These are phyloP conservation scores for Fusarium luffae DNA, from an alignment of 2,329 filamentous ascomycete genomes.

Conservation along the genomic window DNA sequence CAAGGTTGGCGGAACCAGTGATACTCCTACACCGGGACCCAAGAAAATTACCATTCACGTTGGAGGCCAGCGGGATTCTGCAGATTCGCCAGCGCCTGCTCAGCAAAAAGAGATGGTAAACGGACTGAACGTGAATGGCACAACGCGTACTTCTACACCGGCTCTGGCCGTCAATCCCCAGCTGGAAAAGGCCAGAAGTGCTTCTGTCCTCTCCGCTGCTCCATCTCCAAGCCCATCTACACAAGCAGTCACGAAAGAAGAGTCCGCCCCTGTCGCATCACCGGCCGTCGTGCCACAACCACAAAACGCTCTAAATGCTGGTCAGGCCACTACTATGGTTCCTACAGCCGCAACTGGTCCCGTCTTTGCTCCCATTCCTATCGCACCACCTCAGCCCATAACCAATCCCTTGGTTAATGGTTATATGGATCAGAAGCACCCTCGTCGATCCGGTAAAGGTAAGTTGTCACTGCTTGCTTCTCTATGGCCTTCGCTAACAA, in stretches of 20 bases:
- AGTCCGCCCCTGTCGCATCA: constrained; percentile 43
- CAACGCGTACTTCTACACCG: constrained; percentile 33
- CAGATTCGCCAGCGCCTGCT: constrained; percentile 60
- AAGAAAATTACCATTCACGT: constrained; percentile 80
- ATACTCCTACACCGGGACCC: constrained; percentile 55
- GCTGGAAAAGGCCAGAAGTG: constrained; percentile 56
- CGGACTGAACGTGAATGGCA: constrained; percentile 38
- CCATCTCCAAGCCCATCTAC: constrained; percentile 60
- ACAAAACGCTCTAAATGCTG: constrained; percentile 24
- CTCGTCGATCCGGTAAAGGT: constrained; percentile 59
- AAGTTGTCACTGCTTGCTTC: not conserved
- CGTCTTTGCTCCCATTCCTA: constrained; percentile 31
- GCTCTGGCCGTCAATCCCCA: constrained; percentile 30
- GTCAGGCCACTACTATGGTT: constrained; percentile 25
- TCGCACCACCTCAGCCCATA: constrained; percentile 39
- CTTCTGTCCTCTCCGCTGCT: constrained; percentile 50
- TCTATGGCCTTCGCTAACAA: constrained; percentile 37
- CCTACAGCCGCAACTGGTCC: not conserved
- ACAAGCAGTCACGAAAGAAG: constrained; percentile 51
- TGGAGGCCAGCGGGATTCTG: constrained; percentile 66
- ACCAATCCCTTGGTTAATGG: constrained; percentile 47
- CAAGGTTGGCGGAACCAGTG: constrained; percentile 67
- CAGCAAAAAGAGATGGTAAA: constrained; percentile 41
- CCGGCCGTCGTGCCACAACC: constrained; percentile 39
- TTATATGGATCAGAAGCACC: constrained; percentile 52